Conservation (phyloP, 306 rosid species). For the Malus sylvestris region DNA sequence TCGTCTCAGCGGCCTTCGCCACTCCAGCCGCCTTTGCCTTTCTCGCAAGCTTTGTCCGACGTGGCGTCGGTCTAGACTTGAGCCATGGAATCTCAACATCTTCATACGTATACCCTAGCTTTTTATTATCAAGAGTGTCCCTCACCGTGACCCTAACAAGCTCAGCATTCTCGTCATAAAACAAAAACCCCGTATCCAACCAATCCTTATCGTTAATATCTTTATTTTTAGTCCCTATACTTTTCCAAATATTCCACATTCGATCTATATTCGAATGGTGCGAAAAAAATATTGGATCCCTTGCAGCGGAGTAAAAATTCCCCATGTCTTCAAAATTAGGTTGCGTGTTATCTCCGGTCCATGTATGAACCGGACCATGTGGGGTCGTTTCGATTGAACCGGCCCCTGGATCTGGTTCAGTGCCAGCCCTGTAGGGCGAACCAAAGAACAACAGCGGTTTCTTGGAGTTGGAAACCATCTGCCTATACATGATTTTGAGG, state of each 20-base stretch:
- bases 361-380: constrained; percentile 43
- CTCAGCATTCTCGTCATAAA: constrained; percentile 64
- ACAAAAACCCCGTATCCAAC: constrained; percentile 56
- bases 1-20: constrained; percentile 35
- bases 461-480: constrained; percentile 50
- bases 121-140: constrained; percentile 46
- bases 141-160: constrained; percentile 51
- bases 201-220: constrained; percentile 44
- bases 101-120: constrained; percentile 54
- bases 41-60: neutral
- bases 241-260: constrained; percentile 68
- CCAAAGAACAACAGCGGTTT: constrained; percentile 50
- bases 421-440: constrained; percentile 44
- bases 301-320: constrained; percentile 55
- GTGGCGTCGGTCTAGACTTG: constrained; percentile 37
- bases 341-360: constrained; percentile 49
- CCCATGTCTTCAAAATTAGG: constrained; percentile 69
- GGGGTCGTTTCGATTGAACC: constrained; percentile 55
- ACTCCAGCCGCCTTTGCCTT: constrained; percentile 16
- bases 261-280: constrained; percentile 71
- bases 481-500: constrained; percentile 53
- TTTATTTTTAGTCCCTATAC: constrained; percentile 32
- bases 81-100: constrained; percentile 66
- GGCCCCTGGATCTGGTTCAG: constrained; percentile 36
- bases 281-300: constrained; percentile 63